phyloP scores from a whole-genome alignment of 2,329 filamentous ascomycete genomes.

The Rutstroemia sydowiana region DNA sequence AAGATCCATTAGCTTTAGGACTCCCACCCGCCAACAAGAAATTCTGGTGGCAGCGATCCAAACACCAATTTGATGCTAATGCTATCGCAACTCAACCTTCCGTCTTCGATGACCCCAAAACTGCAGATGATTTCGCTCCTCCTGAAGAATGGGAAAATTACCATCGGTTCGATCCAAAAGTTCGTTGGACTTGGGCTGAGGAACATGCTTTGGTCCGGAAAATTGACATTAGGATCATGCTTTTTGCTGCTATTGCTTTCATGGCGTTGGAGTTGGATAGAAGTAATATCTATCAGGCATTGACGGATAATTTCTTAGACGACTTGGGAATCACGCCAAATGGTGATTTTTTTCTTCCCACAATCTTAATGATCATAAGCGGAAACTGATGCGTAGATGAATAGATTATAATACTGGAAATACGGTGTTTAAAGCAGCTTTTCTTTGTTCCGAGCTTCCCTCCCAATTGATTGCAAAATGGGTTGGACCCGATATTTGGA shows the following conservation, averaged over 20 bases:
- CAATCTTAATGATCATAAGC: neutral
- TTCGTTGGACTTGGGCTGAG: conserved; percentile 34
- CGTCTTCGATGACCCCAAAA: conserved; percentile 22
- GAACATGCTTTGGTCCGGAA: conserved; percentile 25
- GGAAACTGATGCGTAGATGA: conserved; percentile 1
- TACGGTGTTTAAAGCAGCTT: conserved; percentile 32
- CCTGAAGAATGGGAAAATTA: conserved; percentile 32
- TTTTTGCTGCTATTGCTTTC: conserved; percentile 44
- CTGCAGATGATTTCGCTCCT: conserved; percentile 19
- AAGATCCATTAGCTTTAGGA: conserved; percentile 11
- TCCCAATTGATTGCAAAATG: conserved; percentile 43
- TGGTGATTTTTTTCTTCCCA: conserved; percentile 25
- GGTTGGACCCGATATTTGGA: conserved; percentile 43
- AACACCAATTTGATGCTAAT: conserved; percentile 15
- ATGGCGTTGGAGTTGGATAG: conserved; percentile 55
- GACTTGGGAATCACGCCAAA: conserved; percentile 43
- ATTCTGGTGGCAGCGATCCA: conserved; percentile 23
- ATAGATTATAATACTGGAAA: conserved; percentile 42
- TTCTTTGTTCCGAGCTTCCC: conserved; percentile 43
- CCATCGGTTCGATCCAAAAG: conserved; percentile 33
- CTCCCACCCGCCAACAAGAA: conserved; percentile 15
- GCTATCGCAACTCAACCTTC: conserved; percentile 23
- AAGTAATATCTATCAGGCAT: conserved; percentile 50
- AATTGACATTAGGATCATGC: conserved; percentile 30
- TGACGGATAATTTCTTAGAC: conserved; percentile 53